Evolutionary conservation across 192 early-diverging fungal species (phyloP).

Genomic region (Funneliformis geosporum): DNA sequence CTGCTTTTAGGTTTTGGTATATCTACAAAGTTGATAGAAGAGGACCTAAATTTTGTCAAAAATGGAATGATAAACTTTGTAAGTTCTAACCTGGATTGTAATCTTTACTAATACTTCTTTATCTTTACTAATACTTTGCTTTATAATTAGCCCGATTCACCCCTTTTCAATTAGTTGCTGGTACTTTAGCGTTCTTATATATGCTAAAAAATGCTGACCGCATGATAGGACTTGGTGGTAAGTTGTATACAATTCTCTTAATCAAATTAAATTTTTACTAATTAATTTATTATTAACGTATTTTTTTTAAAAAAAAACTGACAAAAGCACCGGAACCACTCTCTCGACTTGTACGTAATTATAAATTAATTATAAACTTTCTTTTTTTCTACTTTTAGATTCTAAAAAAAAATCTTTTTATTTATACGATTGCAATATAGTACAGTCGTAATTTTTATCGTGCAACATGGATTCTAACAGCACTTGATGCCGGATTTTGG

Average conservation of each 20-base stretch:
- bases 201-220: conserved; percentile 68
- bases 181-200: conserved; percentile 66
- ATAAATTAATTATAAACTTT: background rate
- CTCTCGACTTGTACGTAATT: conserved; percentile 60
- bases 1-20: conserved; percentile 14
- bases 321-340: conserved; percentile 78
- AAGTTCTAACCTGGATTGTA: background rate
- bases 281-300: background rate
- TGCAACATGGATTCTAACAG: conserved; percentile 85
- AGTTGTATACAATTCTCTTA: background rate
- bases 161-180: conserved; percentile 76
- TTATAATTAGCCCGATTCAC: conserved; percentile 43
- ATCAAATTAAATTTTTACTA: background rate
- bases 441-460: conserved; percentile 92
- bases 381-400: background rate
- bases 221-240: conserved; percentile 72
- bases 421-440: conserved; percentile 34
- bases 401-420: background rate
- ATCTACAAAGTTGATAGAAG: conserved; percentile 28
- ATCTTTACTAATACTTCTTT: background rate
- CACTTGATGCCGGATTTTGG: conserved; percentile 93
- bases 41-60: conserved; percentile 36
- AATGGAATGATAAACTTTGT: conserved; percentile 37
- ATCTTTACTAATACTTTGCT: background rate
- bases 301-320: conserved; percentile 1